A percentile compares a stretch with the other conserved stretches of the same genome.
These are phyloP conservation scores for Malassezia sympodialis DNA, from an alignment of 1,284 basidiomycete genomes.

Conservation along the genomic window DNA sequence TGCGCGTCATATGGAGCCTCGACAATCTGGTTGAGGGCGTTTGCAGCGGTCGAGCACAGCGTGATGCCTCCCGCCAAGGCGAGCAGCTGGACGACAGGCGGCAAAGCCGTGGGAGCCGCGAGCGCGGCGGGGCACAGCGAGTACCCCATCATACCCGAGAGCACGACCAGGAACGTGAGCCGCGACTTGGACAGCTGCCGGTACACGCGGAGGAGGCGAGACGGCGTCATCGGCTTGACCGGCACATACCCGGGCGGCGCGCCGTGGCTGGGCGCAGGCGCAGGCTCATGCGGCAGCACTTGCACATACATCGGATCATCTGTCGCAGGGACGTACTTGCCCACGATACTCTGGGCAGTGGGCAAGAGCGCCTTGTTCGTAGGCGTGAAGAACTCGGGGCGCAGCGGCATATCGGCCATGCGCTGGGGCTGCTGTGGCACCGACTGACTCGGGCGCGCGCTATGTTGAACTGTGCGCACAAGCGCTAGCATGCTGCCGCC, in stretches of 20 bases:
- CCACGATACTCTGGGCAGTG: not conserved
- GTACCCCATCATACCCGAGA: slow-evolving; percentile 85
- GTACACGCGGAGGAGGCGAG: slow-evolving; percentile 53
- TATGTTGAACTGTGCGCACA: not conserved
- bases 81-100: slow-evolving; percentile 54
- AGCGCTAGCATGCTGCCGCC: not conserved
- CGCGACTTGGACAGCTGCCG: slow-evolving; percentile 75
- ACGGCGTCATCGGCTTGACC: not conserved
- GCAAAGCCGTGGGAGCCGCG: slow-evolving; percentile 20
- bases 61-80: slow-evolving; percentile 80
- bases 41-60: slow-evolving; percentile 83
- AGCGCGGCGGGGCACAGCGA: slow-evolving; percentile 60
- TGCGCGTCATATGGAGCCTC: slow-evolving; percentile 95
- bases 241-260: slow-evolving; percentile 10
- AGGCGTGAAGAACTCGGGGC: not conserved
- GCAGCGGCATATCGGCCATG: slow-evolving; percentile 1
- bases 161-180: slow-evolving; percentile 74
- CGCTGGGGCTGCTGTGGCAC: not conserved
- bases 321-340: slow-evolving; percentile 8
- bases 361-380: not conserved
- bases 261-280: not conserved
- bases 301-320: slow-evolving; percentile 11
- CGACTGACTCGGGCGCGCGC: not conserved
- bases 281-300: not conserved
- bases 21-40: slow-evolving; percentile 86